These are phyloP conservation scores for Straminergon stramineum DNA, from an alignment of 225 moss, liverwort and hornwort species.

Conservation along the genomic window DNA sequence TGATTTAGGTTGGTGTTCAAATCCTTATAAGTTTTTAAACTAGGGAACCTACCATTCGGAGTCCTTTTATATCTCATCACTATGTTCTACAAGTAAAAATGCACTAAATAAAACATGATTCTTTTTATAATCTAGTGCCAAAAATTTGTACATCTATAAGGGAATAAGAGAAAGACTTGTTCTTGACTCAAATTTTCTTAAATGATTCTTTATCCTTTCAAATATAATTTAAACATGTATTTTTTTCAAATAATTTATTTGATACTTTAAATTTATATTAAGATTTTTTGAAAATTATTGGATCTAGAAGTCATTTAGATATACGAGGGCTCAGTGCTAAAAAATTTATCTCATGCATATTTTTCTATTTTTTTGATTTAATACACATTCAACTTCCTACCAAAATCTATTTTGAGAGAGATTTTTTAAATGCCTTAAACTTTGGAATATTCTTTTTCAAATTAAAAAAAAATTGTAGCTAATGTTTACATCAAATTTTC, in stretches of 20 bases:
- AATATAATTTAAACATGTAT: not conserved
- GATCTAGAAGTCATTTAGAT: not conserved
- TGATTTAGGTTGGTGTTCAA: not conserved
- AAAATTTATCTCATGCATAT: no score
- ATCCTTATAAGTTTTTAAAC: not conserved
- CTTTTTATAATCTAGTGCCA: no score
- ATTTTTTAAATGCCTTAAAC: no score
- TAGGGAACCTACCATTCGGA: fast-evolving
- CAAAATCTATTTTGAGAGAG: not conserved
- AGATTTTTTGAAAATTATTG: not conserved
- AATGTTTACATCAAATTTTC: not conserved
- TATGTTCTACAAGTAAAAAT: no score
- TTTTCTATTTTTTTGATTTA: not conserved
- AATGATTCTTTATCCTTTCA: not conserved
- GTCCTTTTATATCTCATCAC: fast-evolving
- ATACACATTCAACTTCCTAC: not conserved
- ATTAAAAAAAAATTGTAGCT: fast-evolving
- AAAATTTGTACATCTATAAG: not conserved
- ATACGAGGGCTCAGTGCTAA: fast-evolving
- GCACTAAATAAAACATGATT: not conserved
- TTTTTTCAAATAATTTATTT: not conserved
- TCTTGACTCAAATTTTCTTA: no score
- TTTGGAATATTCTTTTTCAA: not conserved
- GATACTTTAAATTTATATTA: not conserved
- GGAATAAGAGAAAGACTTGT: fast-evolving